Evolutionary conservation across 768 basidiomycete genomes (phyloP).

Genomic region (Mycena metata): DNA sequence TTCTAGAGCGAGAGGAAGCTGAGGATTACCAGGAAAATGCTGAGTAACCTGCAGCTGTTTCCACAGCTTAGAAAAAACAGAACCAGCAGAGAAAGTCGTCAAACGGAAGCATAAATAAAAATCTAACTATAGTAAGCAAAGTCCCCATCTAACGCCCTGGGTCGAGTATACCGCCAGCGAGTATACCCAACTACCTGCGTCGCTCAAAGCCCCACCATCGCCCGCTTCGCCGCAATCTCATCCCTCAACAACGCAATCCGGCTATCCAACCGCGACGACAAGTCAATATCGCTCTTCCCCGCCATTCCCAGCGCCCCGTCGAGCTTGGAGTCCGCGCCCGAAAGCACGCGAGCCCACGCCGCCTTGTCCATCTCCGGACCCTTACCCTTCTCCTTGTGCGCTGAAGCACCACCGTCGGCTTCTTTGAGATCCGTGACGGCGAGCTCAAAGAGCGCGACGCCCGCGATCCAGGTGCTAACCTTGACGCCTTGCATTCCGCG

Average conservation of each 20-base stretch:
- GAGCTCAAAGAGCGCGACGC: conserved; percentile 77
- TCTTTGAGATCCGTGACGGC: conserved; percentile 80
- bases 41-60: too few species aligned
- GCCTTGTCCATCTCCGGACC: conserved; percentile 47
- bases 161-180: too few species aligned
- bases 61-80: too few species aligned
- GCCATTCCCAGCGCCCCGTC: conserved; percentile 65
- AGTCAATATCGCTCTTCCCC: conserved; percentile 65
- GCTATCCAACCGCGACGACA: conserved; percentile 78
- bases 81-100: neutral
- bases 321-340: conserved; percentile 62
- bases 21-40: too few species aligned
- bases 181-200: neutral
- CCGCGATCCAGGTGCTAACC: conserved; percentile 77
- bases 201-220: conserved; percentile 52
- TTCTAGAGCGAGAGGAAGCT: too few species aligned
- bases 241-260: conserved; percentile 77
- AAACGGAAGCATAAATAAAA: too few species aligned
- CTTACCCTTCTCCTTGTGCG: conserved; percentile 41
- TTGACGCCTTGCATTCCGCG: conserved; percentile 56
- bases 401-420: conserved; percentile 53
- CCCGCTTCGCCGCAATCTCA: conserved; percentile 76
- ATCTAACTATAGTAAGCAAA: too few species aligned
- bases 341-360: conserved; percentile 64
- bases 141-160: too few species aligned